Percentiles rank a stretch among this genome's conserved stretches.
phyloP scores from a whole-genome alignment of 2,329 filamentous ascomycete species.

The Aureobasidium mangrovei region DNA sequence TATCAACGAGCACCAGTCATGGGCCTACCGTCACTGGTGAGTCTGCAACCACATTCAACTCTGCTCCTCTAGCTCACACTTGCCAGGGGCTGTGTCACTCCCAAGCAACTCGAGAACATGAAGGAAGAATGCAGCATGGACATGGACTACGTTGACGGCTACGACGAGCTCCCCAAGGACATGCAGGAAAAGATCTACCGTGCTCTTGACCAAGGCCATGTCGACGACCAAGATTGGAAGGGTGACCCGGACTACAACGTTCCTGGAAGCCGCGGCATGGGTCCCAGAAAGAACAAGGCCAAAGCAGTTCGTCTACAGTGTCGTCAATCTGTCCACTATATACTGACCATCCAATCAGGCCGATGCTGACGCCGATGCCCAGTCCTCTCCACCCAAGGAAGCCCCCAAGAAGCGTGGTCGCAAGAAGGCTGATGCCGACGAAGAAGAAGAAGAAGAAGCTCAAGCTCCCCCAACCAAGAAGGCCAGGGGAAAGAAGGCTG shows the following conservation, averaged over 20 bases:
- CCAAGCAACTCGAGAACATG: conserved; percentile 59
- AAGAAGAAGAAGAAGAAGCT: conserved; percentile 27
- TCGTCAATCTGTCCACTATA: not conserved
- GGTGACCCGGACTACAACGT: conserved; percentile 69
- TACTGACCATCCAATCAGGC: not conserved
- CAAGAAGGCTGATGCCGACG: conserved; percentile 30
- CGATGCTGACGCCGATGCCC: conserved; percentile 15
- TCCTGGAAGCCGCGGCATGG: conserved; percentile 47
- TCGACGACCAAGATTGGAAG: conserved; percentile 79
- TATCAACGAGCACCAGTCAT: conserved; percentile 52
- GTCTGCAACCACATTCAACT: conserved; percentile 20
- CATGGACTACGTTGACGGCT: conserved; percentile 66
- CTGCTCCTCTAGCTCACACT: conserved; percentile 1
- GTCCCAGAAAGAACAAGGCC: conserved; percentile 46
- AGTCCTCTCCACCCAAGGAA: conserved; percentile 20
- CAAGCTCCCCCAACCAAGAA: conserved; percentile 24
- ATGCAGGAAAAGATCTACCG: conserved; percentile 63
- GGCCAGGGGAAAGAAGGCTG: conserved; percentile 18
- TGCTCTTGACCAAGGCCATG: conserved; percentile 67
- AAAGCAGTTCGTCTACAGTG: conserved; percentile 15
- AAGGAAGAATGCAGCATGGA: conserved; percentile 50
- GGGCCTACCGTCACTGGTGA: conserved; percentile 82
- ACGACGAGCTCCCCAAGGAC: conserved; percentile 63
- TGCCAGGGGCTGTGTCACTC: conserved; percentile 78
- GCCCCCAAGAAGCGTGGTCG: conserved; percentile 34